Percentiles rank a stretch among this genome's conserved stretches.
Evolutionary conservation across 768 basidiomycete genomes (phyloP).

Genomic region (Psilocybe subaeruginosa): DNA sequence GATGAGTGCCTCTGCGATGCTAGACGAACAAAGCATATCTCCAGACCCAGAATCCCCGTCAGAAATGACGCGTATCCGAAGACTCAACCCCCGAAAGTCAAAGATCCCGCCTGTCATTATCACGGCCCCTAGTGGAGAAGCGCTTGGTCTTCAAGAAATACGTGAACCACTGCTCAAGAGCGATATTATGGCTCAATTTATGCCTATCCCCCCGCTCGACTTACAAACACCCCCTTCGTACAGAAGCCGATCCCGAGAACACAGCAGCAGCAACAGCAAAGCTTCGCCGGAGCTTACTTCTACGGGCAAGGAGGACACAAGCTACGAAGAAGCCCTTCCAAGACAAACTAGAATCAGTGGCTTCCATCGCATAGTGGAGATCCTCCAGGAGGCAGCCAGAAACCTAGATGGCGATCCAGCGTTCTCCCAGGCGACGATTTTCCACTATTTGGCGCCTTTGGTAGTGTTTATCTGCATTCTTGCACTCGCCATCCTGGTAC

Average conservation of each 20-base stretch:
- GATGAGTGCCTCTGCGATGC: neutral
- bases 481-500: constrained; percentile 5
- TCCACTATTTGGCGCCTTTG: constrained; percentile 11
- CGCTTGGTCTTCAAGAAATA: neutral
- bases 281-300: neutral
- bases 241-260: neutral
- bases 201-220: neutral
- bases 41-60: constrained; percentile 3
- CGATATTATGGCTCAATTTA: neutral
- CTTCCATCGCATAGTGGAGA: constrained; percentile 7
- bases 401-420: constrained; percentile 2
- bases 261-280: neutral
- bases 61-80: neutral
- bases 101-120: neutral
- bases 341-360: neutral
- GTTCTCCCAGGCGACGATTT: constrained; percentile 10
- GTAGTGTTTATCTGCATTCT: constrained; percentile 14
- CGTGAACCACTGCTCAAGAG: neutral
- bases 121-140: neutral
- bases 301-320: neutral
- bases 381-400: constrained; percentile 17
- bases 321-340: neutral
- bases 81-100: neutral
- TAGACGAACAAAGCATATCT: neutral
- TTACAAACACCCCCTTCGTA: neutral